Percentiles rank a stretch among this genome's conserved stretches.
Conservation (phyloP, 768 basidiomycete species). For the Lentinula detonsa region DNA sequence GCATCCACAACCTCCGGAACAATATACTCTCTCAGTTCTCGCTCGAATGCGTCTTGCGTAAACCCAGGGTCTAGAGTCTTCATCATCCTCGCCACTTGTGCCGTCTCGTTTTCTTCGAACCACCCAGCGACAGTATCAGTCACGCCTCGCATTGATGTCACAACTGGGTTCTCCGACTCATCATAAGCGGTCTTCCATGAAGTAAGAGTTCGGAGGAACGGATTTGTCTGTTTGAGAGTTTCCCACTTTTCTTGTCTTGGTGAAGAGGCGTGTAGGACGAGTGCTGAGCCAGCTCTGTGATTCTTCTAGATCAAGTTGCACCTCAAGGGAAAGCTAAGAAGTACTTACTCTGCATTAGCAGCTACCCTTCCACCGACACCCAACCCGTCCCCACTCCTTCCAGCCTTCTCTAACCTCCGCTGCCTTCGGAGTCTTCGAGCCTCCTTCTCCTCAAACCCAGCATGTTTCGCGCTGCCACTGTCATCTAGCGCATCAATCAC, state of each 20-base stretch:
- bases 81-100: slow-evolving; percentile 88
- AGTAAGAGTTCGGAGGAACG: slow-evolving; percentile 56
- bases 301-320: neutral
- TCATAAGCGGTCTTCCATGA: slow-evolving; percentile 69
- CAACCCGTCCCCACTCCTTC: slow-evolving; percentile 51
- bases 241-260: slow-evolving; percentile 79
- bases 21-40: slow-evolving; percentile 93
- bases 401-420: slow-evolving; percentile 78
- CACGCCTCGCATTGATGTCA: slow-evolving; percentile 74
- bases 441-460: slow-evolving; percentile 95
- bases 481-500: slow-evolving; percentile 92
- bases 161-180: slow-evolving; percentile 89
- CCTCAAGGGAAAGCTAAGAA: neutral
- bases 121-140: slow-evolving; percentile 82
- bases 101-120: slow-evolving; percentile 98
- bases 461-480: slow-evolving; percentile 87
- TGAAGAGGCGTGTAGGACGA: slow-evolving; percentile 82
- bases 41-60: slow-evolving; percentile 78
- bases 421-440: slow-evolving; percentile 77
- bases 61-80: slow-evolving; percentile 85
- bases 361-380: slow-evolving; percentile 46
- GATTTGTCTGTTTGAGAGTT: slow-evolving; percentile 70
- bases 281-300: slow-evolving; percentile 73
- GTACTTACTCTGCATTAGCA: slow-evolving; percentile 76
- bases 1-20: slow-evolving; percentile 97